Percentiles rank a stretch among this genome's conserved stretches.
phyloP scores from a whole-genome alignment of 441 rosid species.

The Capsella rubella region DNA sequence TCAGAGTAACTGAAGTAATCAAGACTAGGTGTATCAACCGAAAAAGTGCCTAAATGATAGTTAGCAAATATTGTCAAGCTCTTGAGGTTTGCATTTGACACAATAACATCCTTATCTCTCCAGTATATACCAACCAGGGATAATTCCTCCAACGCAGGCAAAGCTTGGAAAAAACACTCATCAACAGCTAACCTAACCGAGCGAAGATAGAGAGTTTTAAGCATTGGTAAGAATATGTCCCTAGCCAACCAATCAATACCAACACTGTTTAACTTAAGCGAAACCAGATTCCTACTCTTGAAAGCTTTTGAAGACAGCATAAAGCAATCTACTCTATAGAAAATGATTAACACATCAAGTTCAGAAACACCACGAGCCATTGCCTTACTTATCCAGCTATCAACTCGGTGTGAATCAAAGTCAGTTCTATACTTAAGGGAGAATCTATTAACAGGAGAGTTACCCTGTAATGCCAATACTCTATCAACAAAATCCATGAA shows the following conservation, averaged over 20 bases:
- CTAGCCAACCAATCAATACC: neutral
- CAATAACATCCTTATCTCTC: neutral
- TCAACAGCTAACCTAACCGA: neutral
- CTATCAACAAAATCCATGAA: conserved; percentile 26
- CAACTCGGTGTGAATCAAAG: neutral
- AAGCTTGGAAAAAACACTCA: neutral
- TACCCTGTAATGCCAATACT: conserved; percentile 4
- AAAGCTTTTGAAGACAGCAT: neutral
- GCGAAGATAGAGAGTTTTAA: neutral
- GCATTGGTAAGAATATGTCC: neutral
- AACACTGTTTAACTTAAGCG: neutral
- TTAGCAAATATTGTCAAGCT: neutral
- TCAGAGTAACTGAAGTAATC: neutral
- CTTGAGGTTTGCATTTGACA: conserved; percentile 38
- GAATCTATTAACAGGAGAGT: conserved; percentile 1
- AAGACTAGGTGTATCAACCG: conserved; percentile 23
- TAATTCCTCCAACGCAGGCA: conserved; percentile 25
- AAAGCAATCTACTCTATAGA: too few relatives aligned
- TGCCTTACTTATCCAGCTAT: neutral
- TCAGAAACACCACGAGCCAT: neutral
- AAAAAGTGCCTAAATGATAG: neutral
- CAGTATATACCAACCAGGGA: neutral
- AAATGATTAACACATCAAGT: too few relatives aligned
- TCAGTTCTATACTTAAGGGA: neutral
- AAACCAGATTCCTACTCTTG: neutral